These are phyloP conservation scores for Cladobotryum mycophilum DNA, from an alignment of 2,329 filamentous ascomycete species.

Conservation along the genomic window DNA sequence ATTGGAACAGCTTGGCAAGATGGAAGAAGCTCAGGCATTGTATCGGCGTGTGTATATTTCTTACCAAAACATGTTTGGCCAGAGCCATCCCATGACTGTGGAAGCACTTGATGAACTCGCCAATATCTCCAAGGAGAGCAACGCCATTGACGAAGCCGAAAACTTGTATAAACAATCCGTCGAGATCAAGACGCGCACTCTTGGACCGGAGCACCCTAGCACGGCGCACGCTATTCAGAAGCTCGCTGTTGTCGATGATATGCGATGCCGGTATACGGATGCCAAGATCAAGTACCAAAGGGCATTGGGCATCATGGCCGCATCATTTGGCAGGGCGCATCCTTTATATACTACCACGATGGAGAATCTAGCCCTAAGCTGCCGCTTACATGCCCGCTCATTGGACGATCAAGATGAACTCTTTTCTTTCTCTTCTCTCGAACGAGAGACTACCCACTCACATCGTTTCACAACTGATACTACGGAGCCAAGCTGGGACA, in stretches of 20 bases:
- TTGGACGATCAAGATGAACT: constrained; percentile 8
- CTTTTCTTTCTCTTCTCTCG: constrained; percentile 1
- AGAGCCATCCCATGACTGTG: constrained; percentile 21
- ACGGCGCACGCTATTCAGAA: constrained; percentile 20
- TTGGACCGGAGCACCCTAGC: constrained; percentile 18
- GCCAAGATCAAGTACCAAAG: constrained; percentile 17
- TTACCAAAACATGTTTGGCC: constrained; percentile 21
- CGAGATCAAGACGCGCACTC: constrained; percentile 17
- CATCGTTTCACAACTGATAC: constrained; percentile 5
- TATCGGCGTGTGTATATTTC: constrained; percentile 21
- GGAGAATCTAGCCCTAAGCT: constrained; percentile 20
- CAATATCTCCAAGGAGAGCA: constrained; percentile 17
- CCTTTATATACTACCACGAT: constrained; percentile 18
- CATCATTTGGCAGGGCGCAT: constrained; percentile 18
- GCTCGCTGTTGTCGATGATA: constrained; percentile 21
- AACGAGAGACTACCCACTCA: not conserved
- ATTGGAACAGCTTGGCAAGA: constrained; percentile 17
- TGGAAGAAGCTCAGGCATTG: constrained; percentile 20
- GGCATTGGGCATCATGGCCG: constrained; percentile 17
- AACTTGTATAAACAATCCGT: constrained; percentile 20
- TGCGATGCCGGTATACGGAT: constrained; percentile 16
- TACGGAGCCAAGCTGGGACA: constrained; percentile 1
- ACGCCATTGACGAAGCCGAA: constrained; percentile 24
- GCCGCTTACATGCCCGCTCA: constrained; percentile 12
- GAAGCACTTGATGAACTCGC: constrained; percentile 23